Evolutionary conservation across 768 basidiomycete genomes (phyloP).

Genomic region (Mrakia frigida): DNA sequence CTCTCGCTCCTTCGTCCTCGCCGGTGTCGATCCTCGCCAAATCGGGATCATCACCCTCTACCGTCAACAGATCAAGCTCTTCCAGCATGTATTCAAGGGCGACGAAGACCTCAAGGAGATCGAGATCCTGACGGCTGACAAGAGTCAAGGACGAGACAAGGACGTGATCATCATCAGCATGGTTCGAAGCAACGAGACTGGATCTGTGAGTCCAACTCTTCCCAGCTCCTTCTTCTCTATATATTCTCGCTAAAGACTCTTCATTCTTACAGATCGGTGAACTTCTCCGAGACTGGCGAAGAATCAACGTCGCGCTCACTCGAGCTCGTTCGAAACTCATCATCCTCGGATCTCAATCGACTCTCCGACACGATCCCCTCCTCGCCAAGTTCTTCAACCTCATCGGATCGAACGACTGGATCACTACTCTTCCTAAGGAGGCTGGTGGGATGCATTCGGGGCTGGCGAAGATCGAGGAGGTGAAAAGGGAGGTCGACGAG

Average conservation of each 20-base stretch:
- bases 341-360: conserved; percentile 80
- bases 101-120: conserved; percentile 33
- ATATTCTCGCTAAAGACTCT: neutral
- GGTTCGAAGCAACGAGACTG: conserved; percentile 76
- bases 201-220: conserved; percentile 54
- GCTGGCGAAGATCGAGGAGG: no score
- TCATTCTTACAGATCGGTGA: conserved; percentile 66
- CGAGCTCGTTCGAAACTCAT: conserved; percentile 84
- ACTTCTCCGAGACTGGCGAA: conserved; percentile 87
- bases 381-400: conserved; percentile 70
- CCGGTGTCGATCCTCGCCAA: conserved; percentile 63
- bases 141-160: conserved; percentile 91
- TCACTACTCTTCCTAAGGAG: conserved; percentile 52
- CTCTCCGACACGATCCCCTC: conserved; percentile 53
- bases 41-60: conserved; percentile 89
- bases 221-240: neutral
- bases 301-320: conserved; percentile 95
- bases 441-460: neutral
- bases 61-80: conserved; percentile 88
- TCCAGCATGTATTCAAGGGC: conserved; percentile 59
- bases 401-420: conserved; percentile 69
- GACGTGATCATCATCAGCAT: conserved; percentile 89
- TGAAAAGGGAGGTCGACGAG: conserved; percentile 4
- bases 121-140: conserved; percentile 90
- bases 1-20: conserved; percentile 57